Conservation (phyloP, 345 rosid genomes). For the Gossypium stocksii region DNA sequence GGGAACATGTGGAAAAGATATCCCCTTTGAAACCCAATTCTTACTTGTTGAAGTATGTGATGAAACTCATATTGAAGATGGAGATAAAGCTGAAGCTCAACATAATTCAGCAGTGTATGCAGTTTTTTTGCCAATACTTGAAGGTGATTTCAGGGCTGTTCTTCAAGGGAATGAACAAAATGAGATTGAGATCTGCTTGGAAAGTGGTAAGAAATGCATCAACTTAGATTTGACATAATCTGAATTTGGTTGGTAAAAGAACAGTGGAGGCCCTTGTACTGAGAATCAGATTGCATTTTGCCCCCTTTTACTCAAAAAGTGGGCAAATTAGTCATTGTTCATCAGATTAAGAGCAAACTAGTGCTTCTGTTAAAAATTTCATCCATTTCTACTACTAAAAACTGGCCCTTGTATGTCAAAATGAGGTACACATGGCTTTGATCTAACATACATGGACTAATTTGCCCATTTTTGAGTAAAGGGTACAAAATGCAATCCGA, state of each 20-base stretch:
- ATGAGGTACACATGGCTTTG: too few relatives aligned
- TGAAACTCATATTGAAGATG: conserved; percentile 33
- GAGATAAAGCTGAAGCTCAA: conserved; percentile 1
- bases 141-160: conserved; percentile 62
- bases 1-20: conserved; percentile 48
- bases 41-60: conserved; percentile 42
- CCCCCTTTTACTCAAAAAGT: too few relatives aligned
- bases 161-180: conserved; percentile 56
- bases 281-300: too few relatives aligned
- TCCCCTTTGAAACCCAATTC: conserved; percentile 65
- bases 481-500: too few relatives aligned
- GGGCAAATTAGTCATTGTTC: too few relatives aligned
- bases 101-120: conserved; percentile 29
- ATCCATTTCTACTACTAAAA: too few relatives aligned
- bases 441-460: too few relatives aligned
- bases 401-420: too few relatives aligned
- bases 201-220: conserved; percentile 40
- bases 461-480: too few relatives aligned
- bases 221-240: not conserved
- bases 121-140: conserved; percentile 55
- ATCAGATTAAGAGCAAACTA: too few relatives aligned
- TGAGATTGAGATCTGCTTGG: conserved; percentile 60
- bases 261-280: too few relatives aligned
- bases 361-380: too few relatives aligned
- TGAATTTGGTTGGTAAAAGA: not conserved